A percentile compares a stretch with the other conserved stretches of the same genome.
These are phyloP conservation scores for Mycena rebaudengoi DNA, from an alignment of 768 basidiomycete species.

Conservation along the genomic window DNA sequence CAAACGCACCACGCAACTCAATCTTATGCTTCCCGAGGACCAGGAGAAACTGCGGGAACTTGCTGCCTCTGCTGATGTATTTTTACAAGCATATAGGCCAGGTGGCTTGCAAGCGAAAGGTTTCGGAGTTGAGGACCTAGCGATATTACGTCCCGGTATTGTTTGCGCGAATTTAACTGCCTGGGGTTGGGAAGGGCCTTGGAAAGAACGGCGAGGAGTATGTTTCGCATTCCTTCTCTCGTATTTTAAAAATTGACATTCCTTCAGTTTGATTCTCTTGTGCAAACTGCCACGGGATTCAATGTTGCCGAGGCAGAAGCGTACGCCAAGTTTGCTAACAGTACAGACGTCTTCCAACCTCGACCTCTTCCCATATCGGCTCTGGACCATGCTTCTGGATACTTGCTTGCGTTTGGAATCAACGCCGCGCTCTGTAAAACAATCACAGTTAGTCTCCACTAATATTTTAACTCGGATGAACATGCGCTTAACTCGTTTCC, in stretches of 20 bases:
- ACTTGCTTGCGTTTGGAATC: constrained; percentile 66
- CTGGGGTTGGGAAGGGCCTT: constrained; percentile 67
- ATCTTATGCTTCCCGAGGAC: constrained; percentile 48
- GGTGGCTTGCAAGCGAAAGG: constrained; percentile 57
- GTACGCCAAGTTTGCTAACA: constrained; percentile 42
- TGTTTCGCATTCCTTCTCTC: constrained; percentile 20
- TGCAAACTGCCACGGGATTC: constrained; percentile 69
- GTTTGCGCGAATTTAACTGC: constrained; percentile 63
- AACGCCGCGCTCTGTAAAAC: constrained; percentile 63
- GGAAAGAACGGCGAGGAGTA: constrained; percentile 62
- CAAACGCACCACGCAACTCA: constrained; percentile 69
- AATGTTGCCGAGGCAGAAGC: constrained; percentile 65
- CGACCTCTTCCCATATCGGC: constrained; percentile 64
- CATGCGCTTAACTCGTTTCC: background rate
- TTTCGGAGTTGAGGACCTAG: constrained; percentile 54
- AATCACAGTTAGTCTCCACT: constrained; percentile 48
- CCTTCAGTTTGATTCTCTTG: constrained; percentile 74
- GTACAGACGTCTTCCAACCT: constrained; percentile 11
- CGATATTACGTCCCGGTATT: constrained; percentile 50
- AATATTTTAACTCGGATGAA: background rate
- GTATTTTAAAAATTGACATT: background rate
- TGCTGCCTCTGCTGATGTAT: constrained; percentile 57
- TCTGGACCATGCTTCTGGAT: constrained; percentile 67
- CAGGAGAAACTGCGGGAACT: constrained; percentile 45
- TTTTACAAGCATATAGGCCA: constrained; percentile 69